Evolutionary conservation across 106 monocot species (phyloP).

Genomic region (Phalaenopsis aphrodite): DNA sequence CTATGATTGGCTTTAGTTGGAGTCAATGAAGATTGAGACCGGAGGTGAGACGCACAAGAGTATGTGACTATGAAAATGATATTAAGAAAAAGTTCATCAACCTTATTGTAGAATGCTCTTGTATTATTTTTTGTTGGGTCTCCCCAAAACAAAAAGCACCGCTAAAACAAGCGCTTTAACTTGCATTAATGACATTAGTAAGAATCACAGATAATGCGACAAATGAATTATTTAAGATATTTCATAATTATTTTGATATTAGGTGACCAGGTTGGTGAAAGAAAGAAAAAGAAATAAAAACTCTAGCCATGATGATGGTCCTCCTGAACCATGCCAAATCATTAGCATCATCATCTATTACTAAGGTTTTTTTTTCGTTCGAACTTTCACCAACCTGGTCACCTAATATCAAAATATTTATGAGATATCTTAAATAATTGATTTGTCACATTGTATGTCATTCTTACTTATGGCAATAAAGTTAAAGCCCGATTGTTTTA

Average conservation of each 20-base stretch:
- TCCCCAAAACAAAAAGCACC: conserved; percentile 75
- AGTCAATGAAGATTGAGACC: no score
- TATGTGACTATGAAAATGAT: conserved; percentile 41
- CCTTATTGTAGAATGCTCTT: conserved; percentile 54
- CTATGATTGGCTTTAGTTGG: no score
- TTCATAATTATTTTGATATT: neutral
- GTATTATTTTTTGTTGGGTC: conserved; percentile 69
- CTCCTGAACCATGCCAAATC: conserved; percentile 82
- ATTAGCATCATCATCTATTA: conserved; percentile 70
- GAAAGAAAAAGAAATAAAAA: conserved; percentile 60
- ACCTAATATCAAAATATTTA: conserved; percentile 25
- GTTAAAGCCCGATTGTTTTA: conserved; percentile 5
- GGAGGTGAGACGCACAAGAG: no score
- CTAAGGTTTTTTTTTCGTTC: conserved; percentile 64
- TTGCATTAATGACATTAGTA: neutral
- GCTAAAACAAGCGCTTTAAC: conserved; percentile 17
- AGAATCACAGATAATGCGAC: neutral
- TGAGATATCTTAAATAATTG: neutral
- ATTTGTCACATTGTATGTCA: neutral
- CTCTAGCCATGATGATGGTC: conserved; percentile 67
- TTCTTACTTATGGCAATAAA: neutral
- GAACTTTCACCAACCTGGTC: conserved; percentile 65
- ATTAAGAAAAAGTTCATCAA: conserved; percentile 57
- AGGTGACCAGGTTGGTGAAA: conserved; percentile 70
- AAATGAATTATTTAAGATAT: neutral